These are phyloP conservation scores for Austropuccinia psidii DNA, from an alignment of 1,284 basidiomycete genomes.

Conservation along the genomic window DNA sequence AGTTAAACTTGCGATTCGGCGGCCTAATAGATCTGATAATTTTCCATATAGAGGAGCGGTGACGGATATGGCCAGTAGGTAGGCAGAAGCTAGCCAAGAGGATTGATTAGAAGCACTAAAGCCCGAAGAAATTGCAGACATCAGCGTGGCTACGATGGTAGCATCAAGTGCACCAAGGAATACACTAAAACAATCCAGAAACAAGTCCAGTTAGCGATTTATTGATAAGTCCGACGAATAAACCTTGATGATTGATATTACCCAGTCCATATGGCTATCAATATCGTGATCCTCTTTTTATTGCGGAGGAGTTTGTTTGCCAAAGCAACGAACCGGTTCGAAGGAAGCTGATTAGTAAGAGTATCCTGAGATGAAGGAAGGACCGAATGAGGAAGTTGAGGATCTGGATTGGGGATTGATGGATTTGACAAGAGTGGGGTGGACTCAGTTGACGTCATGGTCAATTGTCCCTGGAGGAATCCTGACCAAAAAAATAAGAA, in stretches of 20 bases:
- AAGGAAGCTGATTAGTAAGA: too few species aligned
- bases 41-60: constrained; percentile 46
- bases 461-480: too few species aligned
- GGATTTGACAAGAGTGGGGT: too few species aligned
- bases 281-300: neutral
- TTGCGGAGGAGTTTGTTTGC: neutral
- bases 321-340: too few species aligned
- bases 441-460: too few species aligned
- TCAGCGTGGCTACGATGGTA: constrained; percentile 47
- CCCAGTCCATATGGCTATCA: constrained; percentile 11
- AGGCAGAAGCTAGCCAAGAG: constrained; percentile 46
- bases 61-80: constrained; percentile 45
- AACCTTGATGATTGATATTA: neutral
- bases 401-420: too few species aligned
- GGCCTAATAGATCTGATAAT: constrained; percentile 45
- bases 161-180: constrained; percentile 36
- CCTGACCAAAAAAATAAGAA: too few species aligned
- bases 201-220: too few species aligned
- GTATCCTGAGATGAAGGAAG: too few species aligned
- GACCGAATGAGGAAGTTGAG: too few species aligned
- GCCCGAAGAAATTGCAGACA: constrained; percentile 44
- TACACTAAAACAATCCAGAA: too few species aligned
- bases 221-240: neutral
- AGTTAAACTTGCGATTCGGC: constrained; percentile 42
- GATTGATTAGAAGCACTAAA: constrained; percentile 45